Evolutionary conservation across 257 asterid genomes (phyloP), one percentile per base, ranked within the genome.

Genomic region (Capsicum baccatum): DNA sequence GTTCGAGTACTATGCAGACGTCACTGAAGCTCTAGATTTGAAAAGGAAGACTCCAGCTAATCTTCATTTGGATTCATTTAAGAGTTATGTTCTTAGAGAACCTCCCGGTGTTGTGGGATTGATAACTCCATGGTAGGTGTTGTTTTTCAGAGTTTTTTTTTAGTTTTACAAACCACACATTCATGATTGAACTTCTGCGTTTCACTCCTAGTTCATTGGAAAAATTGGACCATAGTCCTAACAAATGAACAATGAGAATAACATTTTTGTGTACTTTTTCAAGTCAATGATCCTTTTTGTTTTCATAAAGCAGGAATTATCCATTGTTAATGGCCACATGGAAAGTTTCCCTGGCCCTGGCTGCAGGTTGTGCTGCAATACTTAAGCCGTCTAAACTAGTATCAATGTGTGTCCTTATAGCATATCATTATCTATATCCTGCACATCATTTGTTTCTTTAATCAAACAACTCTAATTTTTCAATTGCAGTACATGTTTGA

Each of bases 271-370:
- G 21, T 26, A 62, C 39, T 21, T 11, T 11, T 64, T 12, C 35
- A 60, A 60, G 44, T 33, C 42, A 26, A 12, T 11, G 80, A 85
- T 54, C 37, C 39, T 74, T 26, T 83, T 83, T 63, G 42, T 73
- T 74, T 54, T 70, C 60, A 2, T 85, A 39, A 85, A 33, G 44
- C 76, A 96, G 98, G 99, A 96, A 96, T 85, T 96, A 96, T 89
- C 99, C 98, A 59, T 76, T 96, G 91, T 85, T 96, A 86, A 94
- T 96, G 98, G 98, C 99, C 19, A 90, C 96, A 58, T 96, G 99
- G 99, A 96, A 96, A 92, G 99, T 96, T 83, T 98, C 99, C 73
- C 98, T 98, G 68, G 98, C 99, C 76, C 89, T 96, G 59, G 99
- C 99, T 76, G 99, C 99, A 84, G 99, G 99, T 69, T 96, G 99